phyloP scores from a whole-genome alignment of 202 grass and related monocot species.

The Panicum virgatum region DNA sequence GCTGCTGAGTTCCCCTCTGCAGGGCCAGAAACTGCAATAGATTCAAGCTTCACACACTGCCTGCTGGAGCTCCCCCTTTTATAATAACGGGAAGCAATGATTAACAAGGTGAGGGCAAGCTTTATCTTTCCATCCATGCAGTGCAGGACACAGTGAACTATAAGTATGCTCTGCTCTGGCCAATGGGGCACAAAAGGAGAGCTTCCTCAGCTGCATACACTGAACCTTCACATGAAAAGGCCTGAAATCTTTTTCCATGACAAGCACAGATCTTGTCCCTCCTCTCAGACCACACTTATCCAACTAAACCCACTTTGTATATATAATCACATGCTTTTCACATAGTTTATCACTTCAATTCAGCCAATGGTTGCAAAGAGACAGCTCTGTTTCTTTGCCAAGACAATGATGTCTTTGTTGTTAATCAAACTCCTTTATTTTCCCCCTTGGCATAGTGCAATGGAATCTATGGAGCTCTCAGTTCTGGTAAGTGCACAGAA shows the following conservation, averaged over 20 bases:
- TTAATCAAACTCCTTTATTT: background rate
- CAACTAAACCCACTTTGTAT: slow-evolving; percentile 17
- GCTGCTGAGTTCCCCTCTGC: slow-evolving; percentile 29
- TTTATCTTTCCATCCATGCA: slow-evolving; percentile 34
- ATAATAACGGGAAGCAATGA: slow-evolving; percentile 34
- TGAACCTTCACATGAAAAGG: slow-evolving; percentile 48
- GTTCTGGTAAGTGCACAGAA: slow-evolving; percentile 32
- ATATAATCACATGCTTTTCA: slow-evolving; percentile 16
- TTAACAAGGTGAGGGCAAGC: slow-evolving; percentile 38
- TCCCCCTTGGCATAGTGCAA: background rate
- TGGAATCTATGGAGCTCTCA: slow-evolving; percentile 36
- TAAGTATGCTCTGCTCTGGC: slow-evolving; percentile 42
- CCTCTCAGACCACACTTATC: slow-evolving; percentile 15
- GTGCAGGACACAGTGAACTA: slow-evolving; percentile 35
- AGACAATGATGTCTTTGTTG: slow-evolving; percentile 14
- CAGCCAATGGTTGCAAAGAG: slow-evolving; percentile 29
- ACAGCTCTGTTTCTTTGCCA: slow-evolving; percentile 32
- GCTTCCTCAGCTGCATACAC: slow-evolving; percentile 41
- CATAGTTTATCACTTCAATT: slow-evolving; percentile 14
- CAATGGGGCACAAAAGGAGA: slow-evolving; percentile 40
- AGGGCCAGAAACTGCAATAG: slow-evolving; percentile 27
- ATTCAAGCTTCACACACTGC: slow-evolving; percentile 16
- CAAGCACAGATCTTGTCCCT: slow-evolving; percentile 36
- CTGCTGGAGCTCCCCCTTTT: slow-evolving; percentile 19
- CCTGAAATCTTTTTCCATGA: slow-evolving; percentile 31